Evolutionary conservation across 2,329 filamentous ascomycete genomes (phyloP).

Genomic region (Pseudogymnoascus pannorum): DNA sequence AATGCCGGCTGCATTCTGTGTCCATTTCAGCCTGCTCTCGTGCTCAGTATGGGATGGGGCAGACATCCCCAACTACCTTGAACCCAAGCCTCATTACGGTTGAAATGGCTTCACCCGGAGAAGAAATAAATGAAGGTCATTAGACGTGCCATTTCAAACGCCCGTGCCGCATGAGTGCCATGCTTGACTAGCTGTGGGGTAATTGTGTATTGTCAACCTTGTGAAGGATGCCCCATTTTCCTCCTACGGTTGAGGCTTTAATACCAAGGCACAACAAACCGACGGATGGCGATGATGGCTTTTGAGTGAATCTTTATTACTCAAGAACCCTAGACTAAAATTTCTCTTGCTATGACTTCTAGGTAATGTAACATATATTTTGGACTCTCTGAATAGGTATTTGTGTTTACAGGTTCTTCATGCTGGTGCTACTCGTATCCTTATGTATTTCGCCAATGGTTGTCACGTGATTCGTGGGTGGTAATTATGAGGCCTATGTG

Average conservation of each 20-base stretch:
- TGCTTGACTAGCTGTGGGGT: background rate
- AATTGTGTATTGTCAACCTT: background rate
- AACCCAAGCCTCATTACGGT: background rate
- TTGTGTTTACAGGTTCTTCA: too few species aligned
- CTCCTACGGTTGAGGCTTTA: background rate
- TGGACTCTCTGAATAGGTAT: too few species aligned
- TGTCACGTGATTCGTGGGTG: too few species aligned
- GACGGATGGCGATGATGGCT: too few species aligned
- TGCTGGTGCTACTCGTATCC: too few species aligned
- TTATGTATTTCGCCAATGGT: too few species aligned
- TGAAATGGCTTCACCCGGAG: background rate
- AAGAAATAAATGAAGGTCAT: conserved; percentile 1
- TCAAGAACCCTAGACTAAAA: background rate
- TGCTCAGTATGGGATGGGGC: background rate
- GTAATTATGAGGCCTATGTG: too few species aligned
- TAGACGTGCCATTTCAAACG: conserved; percentile 1
- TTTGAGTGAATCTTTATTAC: background rate
- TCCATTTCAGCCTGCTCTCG: conserved; percentile 1
- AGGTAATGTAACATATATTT: too few species aligned
- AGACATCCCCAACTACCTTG: background rate
- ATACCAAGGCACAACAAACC: background rate
- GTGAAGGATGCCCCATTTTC: background rate
- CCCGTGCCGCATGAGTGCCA: background rate
- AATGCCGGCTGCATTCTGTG: background rate
- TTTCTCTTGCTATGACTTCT: too few species aligned